These are phyloP conservation scores for Zostera marina DNA, from an alignment of 116 monocot genomes.

Conservation along the genomic window DNA sequence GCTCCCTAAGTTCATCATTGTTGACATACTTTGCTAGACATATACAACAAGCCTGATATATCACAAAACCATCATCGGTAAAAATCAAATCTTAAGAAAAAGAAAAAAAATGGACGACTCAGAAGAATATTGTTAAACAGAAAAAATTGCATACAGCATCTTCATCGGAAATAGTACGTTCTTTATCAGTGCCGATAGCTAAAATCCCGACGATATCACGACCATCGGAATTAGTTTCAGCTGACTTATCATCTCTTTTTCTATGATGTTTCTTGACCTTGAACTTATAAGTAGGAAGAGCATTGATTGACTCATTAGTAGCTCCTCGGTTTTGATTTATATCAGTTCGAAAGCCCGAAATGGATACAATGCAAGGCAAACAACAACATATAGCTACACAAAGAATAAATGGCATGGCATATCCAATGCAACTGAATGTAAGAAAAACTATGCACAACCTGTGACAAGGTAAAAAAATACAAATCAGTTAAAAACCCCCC, in stretches of 20 bases:
- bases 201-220: constrained; percentile 35
- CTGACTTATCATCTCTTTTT: constrained; percentile 8
- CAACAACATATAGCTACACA: constrained; percentile 72
- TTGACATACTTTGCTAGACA: constrained; percentile 41
- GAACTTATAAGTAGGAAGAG: constrained; percentile 54
- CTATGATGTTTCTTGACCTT: constrained; percentile 16
- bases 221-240: constrained; percentile 4
- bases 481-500: background rate
- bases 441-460: constrained; percentile 74
- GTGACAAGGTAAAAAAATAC: constrained; percentile 3
- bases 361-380: constrained; percentile 57
- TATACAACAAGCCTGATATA: constrained; percentile 44
- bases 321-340: constrained; percentile 42
- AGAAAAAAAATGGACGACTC: no score
- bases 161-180: constrained; percentile 44
- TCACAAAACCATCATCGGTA: no score
- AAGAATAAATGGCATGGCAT: constrained; percentile 71
- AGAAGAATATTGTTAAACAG: background rate
- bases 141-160: constrained; percentile 44
- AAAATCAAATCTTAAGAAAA: no score
- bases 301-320: constrained; percentile 35
- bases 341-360: constrained; percentile 54
- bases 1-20: constrained; percentile 38
- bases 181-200: constrained; percentile 51
- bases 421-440: constrained; percentile 66